Evolutionary conservation across 1,284 basidiomycete genomes (phyloP).

Genomic region (Takashimella tepidaria): DNA sequence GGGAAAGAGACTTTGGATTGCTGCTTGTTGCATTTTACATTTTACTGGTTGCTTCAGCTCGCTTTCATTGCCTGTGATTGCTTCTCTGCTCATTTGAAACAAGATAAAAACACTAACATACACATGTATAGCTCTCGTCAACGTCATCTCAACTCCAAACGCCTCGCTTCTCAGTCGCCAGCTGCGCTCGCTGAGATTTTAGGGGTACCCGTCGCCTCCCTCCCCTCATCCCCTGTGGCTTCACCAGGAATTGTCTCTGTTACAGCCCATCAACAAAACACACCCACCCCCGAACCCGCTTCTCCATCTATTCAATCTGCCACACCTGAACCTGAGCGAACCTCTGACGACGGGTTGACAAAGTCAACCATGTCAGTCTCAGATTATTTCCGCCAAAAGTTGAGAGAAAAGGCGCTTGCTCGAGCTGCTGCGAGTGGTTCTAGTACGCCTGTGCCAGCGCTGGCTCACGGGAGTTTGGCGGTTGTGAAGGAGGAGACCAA

Average conservation of each 20-base stretch:
- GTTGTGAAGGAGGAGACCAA: slow-evolving; percentile 24
- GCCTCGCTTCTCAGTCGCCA: slow-evolving; percentile 41
- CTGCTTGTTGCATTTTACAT: too few relatives aligned
- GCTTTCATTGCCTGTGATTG: too few relatives aligned
- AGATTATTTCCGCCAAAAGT: slow-evolving; percentile 46
- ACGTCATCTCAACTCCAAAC: slow-evolving; percentile 41
- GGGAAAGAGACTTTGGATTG: background rate
- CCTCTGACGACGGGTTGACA: slow-evolving; percentile 13
- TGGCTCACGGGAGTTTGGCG: slow-evolving; percentile 24
- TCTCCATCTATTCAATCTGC: slow-evolving; percentile 16
- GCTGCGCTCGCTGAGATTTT: slow-evolving; percentile 48
- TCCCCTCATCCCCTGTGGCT: slow-evolving; percentile 21
- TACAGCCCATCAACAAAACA: too few relatives aligned
- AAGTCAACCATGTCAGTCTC: slow-evolving; percentile 40
- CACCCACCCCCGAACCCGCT: slow-evolving; percentile 12
- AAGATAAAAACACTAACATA: slow-evolving; percentile 6
- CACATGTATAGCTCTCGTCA: slow-evolving; percentile 41
- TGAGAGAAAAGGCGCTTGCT: slow-evolving; percentile 42
- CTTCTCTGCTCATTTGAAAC: too few relatives aligned
- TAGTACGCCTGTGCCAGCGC: slow-evolving; percentile 10
- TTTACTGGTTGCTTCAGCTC: too few relatives aligned
- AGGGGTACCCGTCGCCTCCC: slow-evolving; percentile 40
- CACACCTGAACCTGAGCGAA: slow-evolving; percentile 17
- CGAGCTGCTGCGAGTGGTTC: slow-evolving; percentile 26
- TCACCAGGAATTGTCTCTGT: too few relatives aligned